Evolutionary conservation across 441 rosid genomes (phyloP).

Genomic region (Aleurites moluccanus): DNA sequence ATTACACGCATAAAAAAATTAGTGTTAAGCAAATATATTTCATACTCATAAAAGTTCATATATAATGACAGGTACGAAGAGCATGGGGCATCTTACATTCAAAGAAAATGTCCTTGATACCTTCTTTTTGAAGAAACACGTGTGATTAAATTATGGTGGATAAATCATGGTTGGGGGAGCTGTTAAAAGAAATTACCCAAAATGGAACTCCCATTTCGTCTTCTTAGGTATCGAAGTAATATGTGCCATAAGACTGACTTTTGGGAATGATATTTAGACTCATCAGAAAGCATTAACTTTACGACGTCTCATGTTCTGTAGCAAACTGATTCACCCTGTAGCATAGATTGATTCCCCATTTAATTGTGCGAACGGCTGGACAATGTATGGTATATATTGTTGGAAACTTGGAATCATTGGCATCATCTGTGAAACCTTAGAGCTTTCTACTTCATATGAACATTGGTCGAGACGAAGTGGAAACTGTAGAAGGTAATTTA

Average conservation of each 20-base stretch:
- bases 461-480: no score
- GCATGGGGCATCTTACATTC: constrained; percentile 90
- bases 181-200: no score
- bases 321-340: background rate
- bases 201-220: background rate
- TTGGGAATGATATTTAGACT: background rate
- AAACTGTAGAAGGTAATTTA: background rate
- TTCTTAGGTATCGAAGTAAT: no score
- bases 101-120: constrained; percentile 83
- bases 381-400: background rate
- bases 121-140: background rate
- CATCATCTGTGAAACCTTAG: background rate
- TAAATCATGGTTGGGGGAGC: background rate
- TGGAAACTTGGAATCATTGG: background rate
- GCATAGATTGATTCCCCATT: constrained; percentile 1
- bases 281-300: background rate
- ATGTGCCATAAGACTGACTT: background rate
- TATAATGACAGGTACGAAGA: constrained; percentile 78
- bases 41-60: background rate
- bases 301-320: background rate
- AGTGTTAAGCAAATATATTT: background rate
- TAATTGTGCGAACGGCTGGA: background rate
- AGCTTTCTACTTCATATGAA: background rate
- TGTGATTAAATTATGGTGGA: background rate
- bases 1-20: background rate